Evolutionary conservation across 164 flowering plant species (phyloP), one percentile per base, ranked within the genome.

Genomic region (Liquidambar formosana): DNA sequence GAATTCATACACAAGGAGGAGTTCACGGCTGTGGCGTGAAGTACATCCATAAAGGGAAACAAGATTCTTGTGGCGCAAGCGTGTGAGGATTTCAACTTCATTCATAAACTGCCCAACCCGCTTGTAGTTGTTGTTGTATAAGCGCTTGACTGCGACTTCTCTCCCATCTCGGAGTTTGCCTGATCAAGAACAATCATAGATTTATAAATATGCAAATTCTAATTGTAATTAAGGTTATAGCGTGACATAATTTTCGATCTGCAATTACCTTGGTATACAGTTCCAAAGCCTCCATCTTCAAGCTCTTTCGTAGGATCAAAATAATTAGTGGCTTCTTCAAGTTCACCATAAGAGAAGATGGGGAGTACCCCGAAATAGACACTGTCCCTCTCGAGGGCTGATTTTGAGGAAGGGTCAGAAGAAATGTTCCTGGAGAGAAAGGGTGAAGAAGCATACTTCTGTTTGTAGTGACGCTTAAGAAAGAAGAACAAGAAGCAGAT

Each of bases 1-100:
- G 57, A 65, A 91, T 51, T 91, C 94, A 49, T 91, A 91, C 13
- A 91, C 96, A 1, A 91, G 89, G 63, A 91, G 83, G 56, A 91
- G 91, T 57, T 86, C 91, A 0, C 84, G 80, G 76, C 92, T 83
- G 52, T 53, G 81, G 18, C 77, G 78, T 8, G 94, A 89, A 8
- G 57, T 21, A 5, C 23, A 53, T 3, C 57, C 57, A 53, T 53
- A 53, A 9, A 53, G 57, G 10, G 57, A 53, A 1, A 53, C 57
- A 19, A 53, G 57, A n/a, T 53, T 53, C 23, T 53, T 53, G 57
- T 53, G 57, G 21, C 10, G 57, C 10, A 53, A 19, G 23, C 57
- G 23, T 8, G 57, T 53, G 21, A 53, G 57, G 22, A 53, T 53
- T 21, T 53, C 67, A 23, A 91, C 71, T 74, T 91, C 96, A 52